phyloP scores from a whole-genome alignment of 352 stramenopile genomes.

The Phytopythium chamaehyphon region DNA sequence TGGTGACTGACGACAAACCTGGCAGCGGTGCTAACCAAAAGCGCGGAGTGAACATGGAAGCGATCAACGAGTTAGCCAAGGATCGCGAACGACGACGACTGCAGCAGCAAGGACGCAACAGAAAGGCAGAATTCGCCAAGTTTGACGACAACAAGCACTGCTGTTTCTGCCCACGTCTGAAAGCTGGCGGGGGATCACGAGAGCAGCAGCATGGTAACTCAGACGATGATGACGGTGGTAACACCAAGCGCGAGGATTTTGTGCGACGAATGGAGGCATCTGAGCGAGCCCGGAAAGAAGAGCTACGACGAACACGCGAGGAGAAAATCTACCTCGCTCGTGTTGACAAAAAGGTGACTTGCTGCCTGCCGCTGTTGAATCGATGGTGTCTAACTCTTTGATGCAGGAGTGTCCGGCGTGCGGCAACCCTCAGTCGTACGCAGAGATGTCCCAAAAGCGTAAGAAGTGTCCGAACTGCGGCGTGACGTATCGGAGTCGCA shows the following conservation, averaged over 20 bases:
- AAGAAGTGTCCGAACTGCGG: constrained; percentile 81
- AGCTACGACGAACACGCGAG: constrained; percentile 54
- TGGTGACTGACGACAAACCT: constrained; percentile 16
- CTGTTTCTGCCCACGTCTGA: constrained; percentile 43
- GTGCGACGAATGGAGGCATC: constrained; percentile 69
- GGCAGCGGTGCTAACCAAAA: constrained; percentile 8
- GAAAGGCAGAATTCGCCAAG: constrained; percentile 30
- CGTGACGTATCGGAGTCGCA: constrained; percentile 55
- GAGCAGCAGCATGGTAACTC: constrained; percentile 21
- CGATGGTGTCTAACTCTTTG: neutral
- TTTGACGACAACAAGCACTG: constrained; percentile 60
- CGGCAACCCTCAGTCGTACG: constrained; percentile 69
- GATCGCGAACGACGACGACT: constrained; percentile 25
- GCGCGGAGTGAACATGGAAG: constrained; percentile 22
- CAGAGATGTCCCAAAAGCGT: constrained; percentile 72
- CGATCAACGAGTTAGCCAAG: constrained; percentile 44
- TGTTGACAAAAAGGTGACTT: constrained; percentile 63
- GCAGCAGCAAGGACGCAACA: constrained; percentile 8
- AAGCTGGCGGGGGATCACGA: constrained; percentile 17
- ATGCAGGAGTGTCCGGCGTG: constrained; percentile 58
- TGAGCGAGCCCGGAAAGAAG: constrained; percentile 51
- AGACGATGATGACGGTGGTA: constrained; percentile 35
- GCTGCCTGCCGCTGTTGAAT: neutral
- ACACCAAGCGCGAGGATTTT: constrained; percentile 45
- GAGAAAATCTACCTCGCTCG: constrained; percentile 48